phyloP scores from a whole-genome alignment of 2,329 filamentous ascomycete species.

The Neophaeococcomyces mojaviensis region DNA sequence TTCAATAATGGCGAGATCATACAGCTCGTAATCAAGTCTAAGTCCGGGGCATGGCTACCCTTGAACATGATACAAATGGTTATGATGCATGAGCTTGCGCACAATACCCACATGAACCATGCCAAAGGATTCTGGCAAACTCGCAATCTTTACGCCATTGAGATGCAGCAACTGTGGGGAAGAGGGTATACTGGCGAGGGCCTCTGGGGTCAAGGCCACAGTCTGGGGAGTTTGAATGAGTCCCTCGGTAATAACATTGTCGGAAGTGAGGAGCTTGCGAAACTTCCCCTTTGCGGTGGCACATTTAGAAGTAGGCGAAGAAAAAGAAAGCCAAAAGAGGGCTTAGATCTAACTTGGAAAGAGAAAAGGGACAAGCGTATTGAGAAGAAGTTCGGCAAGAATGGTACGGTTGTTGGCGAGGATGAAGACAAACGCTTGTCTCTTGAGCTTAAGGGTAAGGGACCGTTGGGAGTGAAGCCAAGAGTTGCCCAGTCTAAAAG shows the following conservation, averaged over 20 bases:
- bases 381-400: slow-evolving; percentile 66
- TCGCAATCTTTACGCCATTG: slow-evolving; percentile 62
- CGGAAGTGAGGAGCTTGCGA: slow-evolving; percentile 49
- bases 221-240: slow-evolving; percentile 54
- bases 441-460: slow-evolving; percentile 48
- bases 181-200: slow-evolving; percentile 71
- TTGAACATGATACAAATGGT: slow-evolving; percentile 86
- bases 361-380: slow-evolving; percentile 67
- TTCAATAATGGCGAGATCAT: slow-evolving; percentile 86
- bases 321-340: slow-evolving; percentile 48
- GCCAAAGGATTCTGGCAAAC: slow-evolving; percentile 73
- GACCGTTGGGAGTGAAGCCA: slow-evolving; percentile 54
- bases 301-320: slow-evolving; percentile 57
- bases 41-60: slow-evolving; percentile 63
- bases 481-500: slow-evolving; percentile 67
- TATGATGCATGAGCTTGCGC: slow-evolving; percentile 87
- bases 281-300: slow-evolving; percentile 72
- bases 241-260: slow-evolving; percentile 43
- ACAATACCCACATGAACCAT: slow-evolving; percentile 91
- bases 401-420: slow-evolving; percentile 61
- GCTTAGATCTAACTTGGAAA: slow-evolving; percentile 51
- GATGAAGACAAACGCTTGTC: slow-evolving; percentile 59
- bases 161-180: slow-evolving; percentile 64
- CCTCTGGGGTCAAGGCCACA: slow-evolving; percentile 67
- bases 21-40: slow-evolving; percentile 67